Evolutionary conservation across 331 rosid species (phyloP).

Genomic region (Acacia pycnantha): DNA sequence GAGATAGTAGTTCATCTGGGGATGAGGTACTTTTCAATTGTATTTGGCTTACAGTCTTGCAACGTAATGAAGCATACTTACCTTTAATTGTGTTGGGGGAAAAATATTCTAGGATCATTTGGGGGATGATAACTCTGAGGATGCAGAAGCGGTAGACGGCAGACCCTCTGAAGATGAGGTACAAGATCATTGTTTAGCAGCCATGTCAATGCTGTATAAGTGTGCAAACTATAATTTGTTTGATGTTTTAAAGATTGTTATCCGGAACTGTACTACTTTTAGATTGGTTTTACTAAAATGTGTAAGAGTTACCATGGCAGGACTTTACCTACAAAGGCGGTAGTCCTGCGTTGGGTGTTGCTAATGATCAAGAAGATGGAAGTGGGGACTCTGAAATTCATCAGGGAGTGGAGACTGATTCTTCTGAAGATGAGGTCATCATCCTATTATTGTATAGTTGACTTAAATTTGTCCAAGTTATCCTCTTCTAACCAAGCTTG

Average conservation of each 20-base stretch:
- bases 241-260: background rate
- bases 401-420: slow-evolving; percentile 76
- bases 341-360: background rate
- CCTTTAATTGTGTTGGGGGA: background rate
- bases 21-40: background rate
- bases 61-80: background rate
- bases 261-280: background rate
- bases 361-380: slow-evolving; percentile 33
- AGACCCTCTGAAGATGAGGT: background rate
- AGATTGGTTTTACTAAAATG: slow-evolving; percentile 19
- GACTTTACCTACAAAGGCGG: slow-evolving; percentile 29
- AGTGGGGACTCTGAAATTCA: slow-evolving; percentile 48
- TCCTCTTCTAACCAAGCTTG: background rate
- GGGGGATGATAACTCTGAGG: background rate
- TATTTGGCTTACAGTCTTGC: background rate
- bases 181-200: background rate
- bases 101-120: slow-evolving; percentile 6
- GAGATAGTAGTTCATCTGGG: slow-evolving; percentile 33
- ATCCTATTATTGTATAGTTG: background rate
- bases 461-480: background rate
- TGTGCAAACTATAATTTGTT: background rate
- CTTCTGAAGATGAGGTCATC: slow-evolving; percentile 96
- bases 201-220: background rate
- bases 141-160: background rate
- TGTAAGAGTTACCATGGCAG: slow-evolving; percentile 40